phyloP scores from a whole-genome alignment of 176 grass and related monocot genomes.

The Rhynchospora pubera region DNA sequence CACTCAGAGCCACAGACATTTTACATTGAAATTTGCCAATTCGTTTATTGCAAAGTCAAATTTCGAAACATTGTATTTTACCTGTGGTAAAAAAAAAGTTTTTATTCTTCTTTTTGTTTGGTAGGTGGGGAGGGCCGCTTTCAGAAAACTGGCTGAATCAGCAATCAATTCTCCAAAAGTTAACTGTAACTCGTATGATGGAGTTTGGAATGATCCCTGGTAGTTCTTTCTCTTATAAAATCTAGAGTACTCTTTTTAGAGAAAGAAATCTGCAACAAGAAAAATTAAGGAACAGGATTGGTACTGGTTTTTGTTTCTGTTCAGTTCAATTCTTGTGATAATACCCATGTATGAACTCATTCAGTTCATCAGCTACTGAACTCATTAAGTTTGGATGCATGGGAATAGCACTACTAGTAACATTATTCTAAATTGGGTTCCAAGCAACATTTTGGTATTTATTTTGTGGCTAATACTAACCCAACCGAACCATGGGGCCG shows the following conservation, averaged over 20 bases:
- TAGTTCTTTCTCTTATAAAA: slow-evolving; percentile 28
- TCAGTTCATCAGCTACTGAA: background rate
- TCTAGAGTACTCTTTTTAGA: background rate
- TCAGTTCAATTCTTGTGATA: background rate
- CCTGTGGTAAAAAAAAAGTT: background rate
- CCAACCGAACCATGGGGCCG: no score
- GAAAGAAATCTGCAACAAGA: background rate
- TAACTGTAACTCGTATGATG: slow-evolving; percentile 66
- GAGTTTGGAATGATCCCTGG: slow-evolving; percentile 92
- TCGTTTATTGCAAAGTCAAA: background rate
- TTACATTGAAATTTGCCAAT: background rate
- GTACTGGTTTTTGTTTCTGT: background rate
- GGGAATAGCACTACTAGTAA: no score
- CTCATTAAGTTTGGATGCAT: no score
- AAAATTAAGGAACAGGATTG: background rate
- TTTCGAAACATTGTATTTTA: background rate
- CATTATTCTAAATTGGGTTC: no score
- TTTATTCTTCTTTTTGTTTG: slow-evolving; percentile 21
- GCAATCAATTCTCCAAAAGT: slow-evolving; percentile 69
- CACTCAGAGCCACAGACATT: background rate
- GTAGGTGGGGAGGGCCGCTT: slow-evolving; percentile 91
- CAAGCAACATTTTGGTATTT: no score
- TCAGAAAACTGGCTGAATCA: slow-evolving; percentile 83
- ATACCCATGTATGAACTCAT: background rate
- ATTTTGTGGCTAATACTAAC: no score